Evolutionary conservation across 345 rosid species (phyloP).

Genomic region (Isatis tinctoria): DNA sequence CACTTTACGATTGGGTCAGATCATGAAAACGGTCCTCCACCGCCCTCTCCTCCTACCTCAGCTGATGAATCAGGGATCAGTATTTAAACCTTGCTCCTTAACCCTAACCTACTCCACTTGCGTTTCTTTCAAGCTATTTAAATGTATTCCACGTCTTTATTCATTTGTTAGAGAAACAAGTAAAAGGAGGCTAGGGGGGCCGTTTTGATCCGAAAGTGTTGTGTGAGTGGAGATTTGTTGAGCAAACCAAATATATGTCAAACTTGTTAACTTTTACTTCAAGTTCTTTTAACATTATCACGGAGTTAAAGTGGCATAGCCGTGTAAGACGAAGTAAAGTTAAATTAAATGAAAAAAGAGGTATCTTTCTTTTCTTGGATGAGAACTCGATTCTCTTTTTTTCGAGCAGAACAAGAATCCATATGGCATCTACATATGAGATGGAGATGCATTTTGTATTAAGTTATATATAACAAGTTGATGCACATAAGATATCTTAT

Average conservation of each 20-base stretch:
- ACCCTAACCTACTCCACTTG: conserved; percentile 31
- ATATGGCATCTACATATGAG: neutral
- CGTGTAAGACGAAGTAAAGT: neutral
- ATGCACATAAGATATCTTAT: neutral
- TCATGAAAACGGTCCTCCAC: conserved; percentile 40
- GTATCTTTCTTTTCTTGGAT: neutral
- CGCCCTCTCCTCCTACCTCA: conserved; percentile 57
- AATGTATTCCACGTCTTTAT: neutral
- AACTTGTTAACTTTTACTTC: conserved; percentile 11
- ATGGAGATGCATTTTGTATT: neutral
- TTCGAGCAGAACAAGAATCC: neutral
- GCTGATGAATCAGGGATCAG: conserved; percentile 33
- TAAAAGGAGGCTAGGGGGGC: neutral
- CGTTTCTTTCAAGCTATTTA: conserved; percentile 18
- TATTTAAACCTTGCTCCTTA: neutral
- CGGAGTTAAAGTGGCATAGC: neutral
- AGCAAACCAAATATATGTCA: conserved; percentile 2
- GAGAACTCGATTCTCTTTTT: conserved; percentile 25
- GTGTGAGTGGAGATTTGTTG: conserved; percentile 18
- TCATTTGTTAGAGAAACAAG: conserved; percentile 13
- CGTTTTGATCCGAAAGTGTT: conserved; percentile 13
- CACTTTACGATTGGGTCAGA: conserved; percentile 37
- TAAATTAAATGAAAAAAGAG: conserved; percentile 1
- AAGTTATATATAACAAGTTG: neutral
- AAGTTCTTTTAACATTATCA: neutral